Percentiles rank a stretch among this genome's conserved stretches.
Evolutionary conservation across 768 basidiomycete species (phyloP).

Genomic region (Strobilomyces confusus): DNA sequence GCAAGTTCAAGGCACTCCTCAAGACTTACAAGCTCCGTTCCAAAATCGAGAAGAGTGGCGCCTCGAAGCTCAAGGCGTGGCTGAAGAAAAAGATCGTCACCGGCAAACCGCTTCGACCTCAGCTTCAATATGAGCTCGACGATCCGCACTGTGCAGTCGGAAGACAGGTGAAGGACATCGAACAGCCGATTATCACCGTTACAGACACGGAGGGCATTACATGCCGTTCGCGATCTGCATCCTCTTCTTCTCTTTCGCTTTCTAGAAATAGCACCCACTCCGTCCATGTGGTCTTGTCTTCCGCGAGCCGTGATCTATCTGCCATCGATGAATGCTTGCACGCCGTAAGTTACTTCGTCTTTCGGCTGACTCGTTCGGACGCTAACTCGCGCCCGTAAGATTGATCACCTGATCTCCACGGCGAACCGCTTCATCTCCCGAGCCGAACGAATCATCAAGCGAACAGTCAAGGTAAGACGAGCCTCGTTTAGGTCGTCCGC

Average conservation of each 20-base stretch:
- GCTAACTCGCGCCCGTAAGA: conserved; percentile 32
- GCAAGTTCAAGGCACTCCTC: conserved; percentile 39
- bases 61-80: conserved; percentile 59
- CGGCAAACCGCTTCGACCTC: conserved; percentile 35
- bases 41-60: conserved; percentile 33
- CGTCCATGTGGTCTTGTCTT: conserved; percentile 46
- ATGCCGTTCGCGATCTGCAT: conserved; percentile 11
- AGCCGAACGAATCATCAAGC: conserved; percentile 52
- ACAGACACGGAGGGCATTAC: conserved; percentile 23
- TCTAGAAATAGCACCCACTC: conserved; percentile 41
- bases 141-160: conserved; percentile 39
- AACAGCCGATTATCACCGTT: conserved; percentile 18
- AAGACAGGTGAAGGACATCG: conserved; percentile 29
- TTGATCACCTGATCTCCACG: conserved; percentile 51
- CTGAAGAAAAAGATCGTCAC: conserved; percentile 53
- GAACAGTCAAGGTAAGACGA: conserved; percentile 49
- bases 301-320: conserved; percentile 53
- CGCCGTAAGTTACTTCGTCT: conserved; percentile 39
- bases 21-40: conserved; percentile 39
- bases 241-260: neutral
- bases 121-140: conserved; percentile 41
- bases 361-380: conserved; percentile 7
- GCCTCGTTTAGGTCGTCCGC: neutral
- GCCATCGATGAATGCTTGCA: conserved; percentile 51
- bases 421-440: conserved; percentile 55